phyloP scores from a whole-genome alignment of 345 rosid genomes.

The Psidium friedrichsthalianum region DNA sequence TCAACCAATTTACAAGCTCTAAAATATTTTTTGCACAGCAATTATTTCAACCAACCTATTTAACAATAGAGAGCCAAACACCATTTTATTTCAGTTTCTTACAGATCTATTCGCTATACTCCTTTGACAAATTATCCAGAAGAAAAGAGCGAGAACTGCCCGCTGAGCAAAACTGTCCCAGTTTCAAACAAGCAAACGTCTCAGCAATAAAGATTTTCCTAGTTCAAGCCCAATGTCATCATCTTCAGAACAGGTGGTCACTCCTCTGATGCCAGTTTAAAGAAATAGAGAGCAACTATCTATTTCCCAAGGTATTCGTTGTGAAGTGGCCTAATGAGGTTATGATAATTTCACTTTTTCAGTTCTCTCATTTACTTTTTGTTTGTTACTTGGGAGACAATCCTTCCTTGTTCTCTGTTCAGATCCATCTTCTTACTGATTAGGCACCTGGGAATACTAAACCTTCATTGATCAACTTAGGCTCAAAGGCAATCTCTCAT shows the following conservation, averaged over 20 bases:
- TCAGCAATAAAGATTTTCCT: neutral
- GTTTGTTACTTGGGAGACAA: neutral
- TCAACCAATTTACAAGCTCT: neutral
- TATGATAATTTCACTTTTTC: accelerated
- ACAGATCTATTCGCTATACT: neutral
- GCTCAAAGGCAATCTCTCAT: neutral
- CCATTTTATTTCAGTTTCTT: neutral
- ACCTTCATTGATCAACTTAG: neutral
- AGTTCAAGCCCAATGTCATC: neutral
- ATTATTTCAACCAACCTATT: neutral
- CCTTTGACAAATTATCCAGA: neutral
- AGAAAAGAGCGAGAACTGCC: neutral
- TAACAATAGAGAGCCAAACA: neutral
- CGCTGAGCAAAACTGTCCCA: neutral
- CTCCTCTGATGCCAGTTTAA: neutral
- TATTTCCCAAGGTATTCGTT: neutral
- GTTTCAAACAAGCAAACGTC: neutral
- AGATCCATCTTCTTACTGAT: neutral
- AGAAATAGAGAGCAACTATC: neutral
- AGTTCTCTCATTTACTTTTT: neutral
- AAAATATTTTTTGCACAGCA: neutral
- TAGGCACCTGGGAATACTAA: neutral
- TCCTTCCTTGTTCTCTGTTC: neutral
- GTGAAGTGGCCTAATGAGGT: neutral
- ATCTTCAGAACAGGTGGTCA: neutral